Evolutionary conservation across 2,329 filamentous ascomycete species (phyloP), one percentile per base, ranked within the genome.

Genomic region (Pseudogymnoascus sp.): DNA sequence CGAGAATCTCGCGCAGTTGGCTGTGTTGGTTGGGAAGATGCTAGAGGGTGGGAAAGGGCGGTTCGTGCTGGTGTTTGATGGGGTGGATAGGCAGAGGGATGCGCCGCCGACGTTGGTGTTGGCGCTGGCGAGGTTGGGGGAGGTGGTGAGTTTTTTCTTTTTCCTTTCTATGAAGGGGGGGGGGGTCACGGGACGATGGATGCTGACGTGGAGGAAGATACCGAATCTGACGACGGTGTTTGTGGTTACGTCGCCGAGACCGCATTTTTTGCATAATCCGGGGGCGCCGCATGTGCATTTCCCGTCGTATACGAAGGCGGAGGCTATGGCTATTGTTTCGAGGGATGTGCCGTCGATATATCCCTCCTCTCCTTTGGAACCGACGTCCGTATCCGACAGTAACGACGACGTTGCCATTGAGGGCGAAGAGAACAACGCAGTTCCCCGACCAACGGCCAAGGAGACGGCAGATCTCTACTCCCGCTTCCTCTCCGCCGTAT

Each of bases 61-160:
- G 67, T 92, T 96, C 69, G 86, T 93, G 8, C 76, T 97, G 64
- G 90, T 97, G 10, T 82, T 97, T 67, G 95, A 97, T 78, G 90
- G 86, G 10, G 87, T 97, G 64, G 93, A 97, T 74, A 84, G 82
- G 66, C 90, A 96, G 74, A 82, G 88, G 70, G 93, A 97, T 71
- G 86, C 89, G 5, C 85, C 89, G 5, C 82, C 86, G 2, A 96
- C 91, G 1, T 77, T 97, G 13, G 77, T 96, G 4, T 87, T 93
- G 33, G 92, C 90, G 11, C 77, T 99, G 66, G 90, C 89, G 21
- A 83, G 93, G 65, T 75, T 99, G 19, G 88, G 90, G 13, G 92
- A 97, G 74, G 82, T 88, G 65, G 90, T 95, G 77, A 70, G 87
- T 77, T 59, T 17, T 15, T 42, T 17, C 13, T 15, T 77, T 59